Conservation (phyloP, 2,329 filamentous ascomycete genomes). For the Stemphylium lycopersici region DNA sequence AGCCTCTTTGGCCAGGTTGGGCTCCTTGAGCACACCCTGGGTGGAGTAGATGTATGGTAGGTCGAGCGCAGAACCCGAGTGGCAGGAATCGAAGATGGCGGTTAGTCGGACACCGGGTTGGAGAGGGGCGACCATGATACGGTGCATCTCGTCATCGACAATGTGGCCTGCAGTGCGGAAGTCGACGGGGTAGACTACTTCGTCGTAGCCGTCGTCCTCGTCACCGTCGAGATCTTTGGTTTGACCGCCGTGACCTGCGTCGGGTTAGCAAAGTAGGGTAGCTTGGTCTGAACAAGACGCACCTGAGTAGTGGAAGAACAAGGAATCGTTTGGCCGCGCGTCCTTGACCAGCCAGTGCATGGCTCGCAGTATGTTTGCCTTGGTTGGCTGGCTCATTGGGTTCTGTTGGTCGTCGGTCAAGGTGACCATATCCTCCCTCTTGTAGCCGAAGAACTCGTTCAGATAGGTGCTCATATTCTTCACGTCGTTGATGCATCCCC, state of each 20-base stretch:
- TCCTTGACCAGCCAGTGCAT: slow-evolving; percentile 99
- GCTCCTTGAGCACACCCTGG: slow-evolving; percentile 80
- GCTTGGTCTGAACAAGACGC: slow-evolving; percentile 36
- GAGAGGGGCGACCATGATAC: slow-evolving; percentile 78
- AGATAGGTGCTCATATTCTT: slow-evolving; percentile 95
- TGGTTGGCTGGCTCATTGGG: slow-evolving; percentile 95
- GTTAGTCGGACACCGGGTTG: slow-evolving; percentile 82
- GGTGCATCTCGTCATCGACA: slow-evolving; percentile 82
- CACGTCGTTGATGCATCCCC: slow-evolving; percentile 96
- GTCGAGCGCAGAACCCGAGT: slow-evolving; percentile 78
- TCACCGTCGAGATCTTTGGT: slow-evolving; percentile 80
- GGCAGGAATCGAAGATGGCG: slow-evolving; percentile 82
- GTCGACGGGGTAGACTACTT: slow-evolving; percentile 84
- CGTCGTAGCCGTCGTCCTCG: slow-evolving; percentile 81
- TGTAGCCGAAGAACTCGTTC: slow-evolving; percentile 87
- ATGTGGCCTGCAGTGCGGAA: slow-evolving; percentile 81
- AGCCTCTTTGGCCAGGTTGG: slow-evolving; percentile 80
- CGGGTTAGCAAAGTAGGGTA: slow-evolving; percentile 12
- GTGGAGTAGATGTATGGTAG: slow-evolving; percentile 82
- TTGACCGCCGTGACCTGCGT: slow-evolving; percentile 77
- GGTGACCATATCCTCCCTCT: slow-evolving; percentile 94
- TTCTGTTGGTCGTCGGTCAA: slow-evolving; percentile 97
- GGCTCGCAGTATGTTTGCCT: slow-evolving; percentile 90
- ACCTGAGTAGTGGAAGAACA: slow-evolving; percentile 98
- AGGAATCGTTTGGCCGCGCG: slow-evolving; percentile 86